phyloP scores from a whole-genome alignment of 2,329 filamentous ascomycete species.

The Myriosclerotinia curreyana region DNA sequence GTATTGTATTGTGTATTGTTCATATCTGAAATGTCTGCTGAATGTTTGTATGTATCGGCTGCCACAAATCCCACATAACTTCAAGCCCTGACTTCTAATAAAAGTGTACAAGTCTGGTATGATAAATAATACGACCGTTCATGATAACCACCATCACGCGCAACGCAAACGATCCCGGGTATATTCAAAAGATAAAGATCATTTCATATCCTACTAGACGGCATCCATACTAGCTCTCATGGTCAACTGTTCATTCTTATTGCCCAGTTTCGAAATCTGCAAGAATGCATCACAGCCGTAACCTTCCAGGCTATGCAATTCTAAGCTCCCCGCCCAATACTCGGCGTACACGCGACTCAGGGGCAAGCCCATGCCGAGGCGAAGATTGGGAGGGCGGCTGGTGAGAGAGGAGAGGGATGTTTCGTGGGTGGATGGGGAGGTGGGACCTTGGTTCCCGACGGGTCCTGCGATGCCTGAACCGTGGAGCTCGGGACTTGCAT shows the following conservation, averaged over 20 bases:
- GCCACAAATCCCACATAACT: background rate
- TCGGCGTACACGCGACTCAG: slow-evolving; percentile 94
- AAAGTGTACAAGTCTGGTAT: background rate
- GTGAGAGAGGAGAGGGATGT: slow-evolving; percentile 74
- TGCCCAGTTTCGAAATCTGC: slow-evolving; percentile 93
- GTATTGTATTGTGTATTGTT: background rate
- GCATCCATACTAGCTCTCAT: slow-evolving; percentile 75
- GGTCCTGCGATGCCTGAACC: slow-evolving; percentile 31
- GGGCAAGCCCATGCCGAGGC: slow-evolving; percentile 88
- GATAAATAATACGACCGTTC: background rate
- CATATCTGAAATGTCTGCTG: background rate
- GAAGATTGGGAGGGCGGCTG: slow-evolving; percentile 77
- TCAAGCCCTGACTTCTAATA: background rate
- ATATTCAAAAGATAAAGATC: slow-evolving; percentile 6
- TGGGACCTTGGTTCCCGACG: slow-evolving; percentile 26
- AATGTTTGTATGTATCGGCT: background rate
- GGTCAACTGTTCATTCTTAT: slow-evolving; percentile 93
- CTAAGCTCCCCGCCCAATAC: slow-evolving; percentile 93
- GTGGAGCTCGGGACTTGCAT: slow-evolving; percentile 27
- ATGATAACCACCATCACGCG: background rate
- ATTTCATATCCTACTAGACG: slow-evolving; percentile 42
- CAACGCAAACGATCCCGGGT: background rate
- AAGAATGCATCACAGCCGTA: slow-evolving; percentile 96
- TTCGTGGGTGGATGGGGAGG: slow-evolving; percentile 28
- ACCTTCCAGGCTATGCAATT: slow-evolving; percentile 88